Conservation (phyloP, 495 filamentous ascomycete genomes). For the Neurospora discreta region DNA sequence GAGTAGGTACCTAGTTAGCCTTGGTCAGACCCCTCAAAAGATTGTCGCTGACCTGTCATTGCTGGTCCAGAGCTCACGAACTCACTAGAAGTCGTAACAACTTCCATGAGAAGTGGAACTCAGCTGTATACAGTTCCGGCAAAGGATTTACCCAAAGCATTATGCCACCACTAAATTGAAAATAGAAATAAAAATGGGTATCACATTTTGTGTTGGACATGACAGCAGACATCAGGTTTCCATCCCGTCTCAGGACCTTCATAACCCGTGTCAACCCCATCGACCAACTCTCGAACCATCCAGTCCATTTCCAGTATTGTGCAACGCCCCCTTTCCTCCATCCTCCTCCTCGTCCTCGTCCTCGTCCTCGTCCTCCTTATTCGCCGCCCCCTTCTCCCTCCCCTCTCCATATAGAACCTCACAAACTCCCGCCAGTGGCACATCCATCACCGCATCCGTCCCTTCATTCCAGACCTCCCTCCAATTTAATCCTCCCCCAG, state of each 20-base stretch:
- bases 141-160: background rate
- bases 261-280: background rate
- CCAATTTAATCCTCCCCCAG: constrained; percentile 51
- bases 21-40: background rate
- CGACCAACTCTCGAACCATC: background rate
- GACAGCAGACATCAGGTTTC: background rate
- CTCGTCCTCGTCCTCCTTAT: constrained; percentile 9
- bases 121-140: too few species aligned
- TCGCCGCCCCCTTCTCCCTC: constrained; percentile 21
- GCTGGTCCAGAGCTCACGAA: background rate
- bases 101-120: background rate
- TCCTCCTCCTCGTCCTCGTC: constrained; percentile 8
- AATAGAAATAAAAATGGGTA: background rate
- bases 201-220: background rate
- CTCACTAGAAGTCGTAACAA: background rate
- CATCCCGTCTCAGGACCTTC: background rate
- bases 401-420: constrained; percentile 68
- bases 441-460: constrained; percentile 96
- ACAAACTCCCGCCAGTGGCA: constrained; percentile 93
- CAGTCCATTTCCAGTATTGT: background rate
- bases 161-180: background rate
- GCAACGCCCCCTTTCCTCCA: background rate
- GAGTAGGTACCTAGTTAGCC: background rate
- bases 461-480: constrained; percentile 74
- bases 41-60: too few species aligned